These are phyloP conservation scores for Microsporum canis DNA, from an alignment of 2,329 filamentous ascomycete species.

Conservation along the genomic window DNA sequence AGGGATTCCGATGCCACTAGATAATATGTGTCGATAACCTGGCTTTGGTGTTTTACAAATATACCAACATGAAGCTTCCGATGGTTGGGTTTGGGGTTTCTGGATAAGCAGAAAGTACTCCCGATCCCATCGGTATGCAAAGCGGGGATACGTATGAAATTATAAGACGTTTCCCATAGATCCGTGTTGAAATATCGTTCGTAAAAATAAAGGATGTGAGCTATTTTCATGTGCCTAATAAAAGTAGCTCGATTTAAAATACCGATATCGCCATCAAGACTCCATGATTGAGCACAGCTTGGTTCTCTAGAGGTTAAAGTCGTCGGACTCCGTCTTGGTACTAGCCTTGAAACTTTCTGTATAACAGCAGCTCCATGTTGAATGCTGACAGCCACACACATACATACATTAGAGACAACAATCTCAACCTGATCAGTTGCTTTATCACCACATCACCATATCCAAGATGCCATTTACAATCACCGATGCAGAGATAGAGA, in stretches of 20 bases:
- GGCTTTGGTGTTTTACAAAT: background rate
- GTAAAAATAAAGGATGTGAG: background rate
- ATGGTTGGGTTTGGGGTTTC: background rate
- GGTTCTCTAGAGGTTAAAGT: background rate
- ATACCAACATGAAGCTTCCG: background rate
- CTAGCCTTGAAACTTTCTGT: background rate
- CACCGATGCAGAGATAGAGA: conserved; percentile 51
- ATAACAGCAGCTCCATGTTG: background rate
- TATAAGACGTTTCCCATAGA: background rate
- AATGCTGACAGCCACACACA: no score
- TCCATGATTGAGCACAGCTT: background rate
- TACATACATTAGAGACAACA: background rate
- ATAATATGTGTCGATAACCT: background rate
- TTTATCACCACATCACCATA: background rate
- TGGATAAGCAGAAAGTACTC: background rate
- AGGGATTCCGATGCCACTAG: background rate
- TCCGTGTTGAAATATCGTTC: background rate
- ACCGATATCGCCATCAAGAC: background rate
- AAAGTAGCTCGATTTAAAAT: background rate
- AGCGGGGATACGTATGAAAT: background rate
- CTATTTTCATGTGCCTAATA: background rate
- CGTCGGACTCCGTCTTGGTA: background rate
- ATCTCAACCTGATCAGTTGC: background rate
- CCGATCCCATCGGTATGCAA: background rate
- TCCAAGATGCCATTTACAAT: conserved; percentile 30